Evolutionary conservation across 2,329 filamentous ascomycete genomes (phyloP).

Genomic region (Colletotrichum lindemuthianum): DNA sequence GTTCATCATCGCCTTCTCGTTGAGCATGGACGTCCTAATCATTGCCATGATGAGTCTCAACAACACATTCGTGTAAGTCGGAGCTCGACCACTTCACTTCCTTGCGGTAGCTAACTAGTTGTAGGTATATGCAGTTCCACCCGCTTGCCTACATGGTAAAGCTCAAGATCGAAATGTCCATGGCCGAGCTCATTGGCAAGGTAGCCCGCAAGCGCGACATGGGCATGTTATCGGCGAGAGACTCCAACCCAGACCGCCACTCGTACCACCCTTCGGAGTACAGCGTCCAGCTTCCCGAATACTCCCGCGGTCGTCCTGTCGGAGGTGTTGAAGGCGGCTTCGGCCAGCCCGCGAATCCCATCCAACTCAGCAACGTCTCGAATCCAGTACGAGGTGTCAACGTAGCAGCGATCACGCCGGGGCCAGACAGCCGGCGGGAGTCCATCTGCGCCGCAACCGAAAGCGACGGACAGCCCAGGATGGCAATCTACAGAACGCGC

Average conservation of each 20-base stretch:
- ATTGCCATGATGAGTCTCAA: slow-evolving; percentile 56
- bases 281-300: slow-evolving; percentile 20
- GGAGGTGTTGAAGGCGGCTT: not conserved
- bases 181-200: slow-evolving; percentile 61
- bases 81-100: not conserved
- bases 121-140: slow-evolving; percentile 59
- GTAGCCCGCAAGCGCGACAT: slow-evolving; percentile 41
- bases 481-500: slow-evolving; percentile 27
- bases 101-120: slow-evolving; percentile 36
- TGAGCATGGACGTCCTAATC: slow-evolving; percentile 54
- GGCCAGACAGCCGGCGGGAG: not conserved
- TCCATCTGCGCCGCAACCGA: not conserved
- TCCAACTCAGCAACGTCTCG: slow-evolving; percentile 1
- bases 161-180: slow-evolving; percentile 64
- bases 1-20: slow-evolving; percentile 54
- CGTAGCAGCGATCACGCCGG: slow-evolving; percentile 20
- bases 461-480: slow-evolving; percentile 25
- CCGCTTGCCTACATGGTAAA: slow-evolving; percentile 63
- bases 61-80: slow-evolving; percentile 53
- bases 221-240: slow-evolving; percentile 19
- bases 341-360: not conserved
- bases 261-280: slow-evolving; percentile 24
- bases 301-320: not conserved
- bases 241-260: slow-evolving; percentile 9
- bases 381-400: slow-evolving; percentile 16